Base-by-base conservation (phyloP, 2,329 filamentous ascomycete genomes). In the Zymoseptoria pseudotritici region DNA sequence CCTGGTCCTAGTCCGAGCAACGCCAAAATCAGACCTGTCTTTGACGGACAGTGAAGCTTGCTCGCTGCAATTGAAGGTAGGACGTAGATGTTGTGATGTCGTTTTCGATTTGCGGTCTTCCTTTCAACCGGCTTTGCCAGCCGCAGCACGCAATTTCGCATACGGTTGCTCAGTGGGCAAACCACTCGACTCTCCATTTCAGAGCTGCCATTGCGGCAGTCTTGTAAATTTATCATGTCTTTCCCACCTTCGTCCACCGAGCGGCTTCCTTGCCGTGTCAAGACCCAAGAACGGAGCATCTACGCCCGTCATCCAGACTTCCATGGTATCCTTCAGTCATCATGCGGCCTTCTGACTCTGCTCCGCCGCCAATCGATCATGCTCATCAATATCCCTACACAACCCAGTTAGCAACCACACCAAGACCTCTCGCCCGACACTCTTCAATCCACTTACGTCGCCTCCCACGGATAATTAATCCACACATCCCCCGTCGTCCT, bases 391-490 rank as follows among this genome's bases (percentile, higher is more conserved):
- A 73, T 97, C 90, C 36, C 81, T 84, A 58, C 61, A 29, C 26
- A 29, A 29, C 24, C 4, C 2, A 21, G 22, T 57, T 29, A 58
- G 50, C 24, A 57, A 46, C n/a, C n/a, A n/a, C n/a, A 17, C 24
- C 31, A 3, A 22, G 5, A 17, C 13, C 24, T 20, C 11, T 46
- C 36, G 17, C 13, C n/a, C 13, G 4, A 4, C 2, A 3, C 36
- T 46, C 9, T n/a, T 11, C 5, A 17, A 17, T 6, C 17, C 13
- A 46, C 36, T 46, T n/a, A 46, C 81, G 78, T 88, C 51, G 94
- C 94, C 80, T 97, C 94, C 94, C 94, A 99, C 17, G 94, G 94
- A 78, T 99, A 99, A 82, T 91, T 95, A 74, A 97, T 97, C 94
- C 94, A 99, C 66, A 91, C 87, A 77, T 99, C 93, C n/a, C 83